These are phyloP conservation scores for Vaccinium darrowii DNA, from an alignment of 148 eudicot genomes.

Conservation along the genomic window DNA sequence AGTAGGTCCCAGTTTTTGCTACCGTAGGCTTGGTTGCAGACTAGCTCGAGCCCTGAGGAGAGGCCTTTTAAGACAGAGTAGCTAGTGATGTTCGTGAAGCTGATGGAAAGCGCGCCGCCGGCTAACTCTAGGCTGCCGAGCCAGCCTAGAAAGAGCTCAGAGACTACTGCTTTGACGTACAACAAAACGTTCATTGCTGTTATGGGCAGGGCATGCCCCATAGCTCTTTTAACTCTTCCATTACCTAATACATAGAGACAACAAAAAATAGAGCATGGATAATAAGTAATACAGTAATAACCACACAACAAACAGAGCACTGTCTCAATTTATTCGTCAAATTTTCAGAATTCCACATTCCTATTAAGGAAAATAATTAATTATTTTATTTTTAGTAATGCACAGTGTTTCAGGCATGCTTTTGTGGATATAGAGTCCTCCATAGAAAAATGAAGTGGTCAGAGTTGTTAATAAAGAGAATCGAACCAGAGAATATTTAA, in stretches of 20 bases:
- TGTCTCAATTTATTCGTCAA: too few species aligned
- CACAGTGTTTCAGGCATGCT: too few species aligned
- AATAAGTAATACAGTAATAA: neutral
- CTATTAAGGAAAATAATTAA: too few species aligned
- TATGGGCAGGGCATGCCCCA: slow-evolving; percentile 81
- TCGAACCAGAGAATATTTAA: too few species aligned
- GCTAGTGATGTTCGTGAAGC: slow-evolving; percentile 94
- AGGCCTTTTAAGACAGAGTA: slow-evolving; percentile 83
- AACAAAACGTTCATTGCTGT: slow-evolving; percentile 83
- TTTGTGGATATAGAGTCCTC: too few species aligned
- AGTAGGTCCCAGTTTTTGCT: slow-evolving; percentile 62
- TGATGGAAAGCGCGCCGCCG: slow-evolving; percentile 90
- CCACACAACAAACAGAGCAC: too few species aligned
- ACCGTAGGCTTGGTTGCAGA: slow-evolving; percentile 83
- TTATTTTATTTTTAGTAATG: too few species aligned
- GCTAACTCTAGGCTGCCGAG: slow-evolving; percentile 84
- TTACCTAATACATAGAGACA: slow-evolving; percentile 32
- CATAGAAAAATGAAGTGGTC: too few species aligned
- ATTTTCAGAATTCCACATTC: too few species aligned
- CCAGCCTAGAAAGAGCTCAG: slow-evolving; percentile 78
- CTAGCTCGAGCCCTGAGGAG: slow-evolving; percentile 84
- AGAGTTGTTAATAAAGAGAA: too few species aligned
- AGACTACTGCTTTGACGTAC: slow-evolving; percentile 66
- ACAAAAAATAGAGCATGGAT: neutral
- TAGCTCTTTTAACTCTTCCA: slow-evolving; percentile 74